A percentile compares a stretch with the other conserved stretches of the same genome.
Conservation (phyloP, 2,329 filamentous ascomycete species). For the Fusarium abutilonis region DNA sequence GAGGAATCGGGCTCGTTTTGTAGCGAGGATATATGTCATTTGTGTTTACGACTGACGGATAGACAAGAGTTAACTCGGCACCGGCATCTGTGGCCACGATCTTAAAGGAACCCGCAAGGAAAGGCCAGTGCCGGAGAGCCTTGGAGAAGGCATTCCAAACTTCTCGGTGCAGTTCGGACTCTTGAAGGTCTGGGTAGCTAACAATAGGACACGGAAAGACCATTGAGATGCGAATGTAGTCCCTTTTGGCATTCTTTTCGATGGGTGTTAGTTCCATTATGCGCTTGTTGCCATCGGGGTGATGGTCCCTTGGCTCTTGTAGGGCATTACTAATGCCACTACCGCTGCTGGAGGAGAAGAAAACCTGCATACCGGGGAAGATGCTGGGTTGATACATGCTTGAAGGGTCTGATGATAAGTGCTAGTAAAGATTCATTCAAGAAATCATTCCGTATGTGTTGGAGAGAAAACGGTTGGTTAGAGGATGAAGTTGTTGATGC, state of each 20-base stretch:
- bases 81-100: neutral
- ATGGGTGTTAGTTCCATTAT: slow-evolving; percentile 26
- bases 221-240: slow-evolving; percentile 34
- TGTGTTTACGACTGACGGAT: neutral
- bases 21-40: neutral
- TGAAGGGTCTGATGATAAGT: neutral
- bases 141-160: slow-evolving; percentile 5
- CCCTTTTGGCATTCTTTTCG: slow-evolving; percentile 26
- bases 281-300: neutral
- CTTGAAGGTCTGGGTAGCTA: too few relatives aligned
- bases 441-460: neutral
- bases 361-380: neutral
- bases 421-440: slow-evolving; percentile 1
- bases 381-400: neutral
- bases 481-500: neutral
- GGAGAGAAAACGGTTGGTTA: neutral
- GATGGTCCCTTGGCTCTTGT: neutral
- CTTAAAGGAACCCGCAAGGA: slow-evolving; percentile 25
- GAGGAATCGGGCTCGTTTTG: neutral
- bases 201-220: slow-evolving; percentile 2
- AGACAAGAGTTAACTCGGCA: slow-evolving; percentile 17
- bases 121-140: slow-evolving; percentile 28
- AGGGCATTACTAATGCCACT: too few relatives aligned
- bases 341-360: neutral
- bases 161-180: neutral